A percentile compares a stretch with the other conserved stretches of the same genome.
These are phyloP conservation scores for Trifolium repens DNA, from an alignment of 306 rosid species.

Conservation along the genomic window DNA sequence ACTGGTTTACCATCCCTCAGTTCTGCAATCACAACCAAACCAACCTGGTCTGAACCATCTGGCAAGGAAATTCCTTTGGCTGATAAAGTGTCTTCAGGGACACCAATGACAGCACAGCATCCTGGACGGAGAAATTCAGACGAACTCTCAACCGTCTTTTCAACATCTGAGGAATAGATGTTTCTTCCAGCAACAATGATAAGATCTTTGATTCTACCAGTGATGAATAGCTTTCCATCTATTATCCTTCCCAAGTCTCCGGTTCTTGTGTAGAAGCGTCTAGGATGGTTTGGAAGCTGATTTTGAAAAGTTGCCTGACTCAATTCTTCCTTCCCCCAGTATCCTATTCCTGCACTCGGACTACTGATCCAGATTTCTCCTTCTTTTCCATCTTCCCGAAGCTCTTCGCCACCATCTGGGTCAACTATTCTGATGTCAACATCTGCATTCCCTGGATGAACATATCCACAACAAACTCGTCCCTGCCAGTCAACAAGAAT, in stretches of 20 bases:
- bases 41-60: constrained; percentile 85
- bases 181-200: constrained; percentile 97
- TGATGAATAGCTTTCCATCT: constrained; percentile 75
- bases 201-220: constrained; percentile 96
- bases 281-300: constrained; percentile 65
- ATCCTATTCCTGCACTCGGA: constrained; percentile 90
- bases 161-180: constrained; percentile 89
- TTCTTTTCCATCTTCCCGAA: constrained; percentile 73
- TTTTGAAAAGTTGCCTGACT: constrained; percentile 70
- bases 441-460: constrained; percentile 56
- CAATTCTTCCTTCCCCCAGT: constrained; percentile 85
- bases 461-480: constrained; percentile 89
- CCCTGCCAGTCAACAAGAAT: constrained; percentile 86
- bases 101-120: constrained; percentile 90
- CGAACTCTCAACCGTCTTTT: constrained; percentile 88
- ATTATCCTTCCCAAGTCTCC: constrained; percentile 90
- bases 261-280: constrained; percentile 73
- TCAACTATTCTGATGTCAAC: constrained; percentile 76
- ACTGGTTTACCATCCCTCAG: constrained; percentile 75
- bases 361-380: constrained; percentile 98
- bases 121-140: constrained; percentile 85
- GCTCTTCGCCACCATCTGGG: constrained; percentile 66
- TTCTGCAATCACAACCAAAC: constrained; percentile 92
- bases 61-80: constrained; percentile 74
- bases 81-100: constrained; percentile 72